phyloP scores from a whole-genome alignment of 192 early-diverging fungal genomes.

The Spizellomyces punctatus region DNA sequence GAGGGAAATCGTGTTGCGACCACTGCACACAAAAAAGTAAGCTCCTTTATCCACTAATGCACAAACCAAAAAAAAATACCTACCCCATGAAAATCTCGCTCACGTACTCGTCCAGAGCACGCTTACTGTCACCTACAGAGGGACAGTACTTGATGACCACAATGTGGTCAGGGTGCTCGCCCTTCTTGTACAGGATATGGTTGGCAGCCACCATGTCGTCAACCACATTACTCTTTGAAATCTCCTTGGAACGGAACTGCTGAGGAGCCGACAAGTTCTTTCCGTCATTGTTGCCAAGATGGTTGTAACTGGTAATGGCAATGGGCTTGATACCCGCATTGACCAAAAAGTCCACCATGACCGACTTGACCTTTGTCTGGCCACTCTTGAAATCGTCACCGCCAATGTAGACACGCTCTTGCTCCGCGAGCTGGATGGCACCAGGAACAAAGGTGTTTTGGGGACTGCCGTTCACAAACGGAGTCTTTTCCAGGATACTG shows the following conservation, averaged over 20 bases:
- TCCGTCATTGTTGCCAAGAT: slow-evolving; percentile 99
- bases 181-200: slow-evolving; percentile 83
- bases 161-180: slow-evolving; percentile 77
- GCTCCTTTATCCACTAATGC: too few species aligned
- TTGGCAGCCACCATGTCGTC: slow-evolving; percentile 99
- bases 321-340: slow-evolving; percentile 98
- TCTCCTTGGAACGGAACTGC: slow-evolving; percentile 99
- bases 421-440: slow-evolving; percentile 85
- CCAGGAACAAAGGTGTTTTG: slow-evolving; percentile 99
- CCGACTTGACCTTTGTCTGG: slow-evolving; percentile 99
- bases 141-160: slow-evolving; percentile 99
- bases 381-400: slow-evolving; percentile 99
- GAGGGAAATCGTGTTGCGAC: slow-evolving; percentile 93
- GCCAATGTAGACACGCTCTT: slow-evolving; percentile 87
- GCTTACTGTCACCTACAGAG: slow-evolving; percentile 95
- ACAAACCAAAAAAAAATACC: slow-evolving; percentile 9
- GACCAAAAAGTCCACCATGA: slow-evolving; percentile 97
- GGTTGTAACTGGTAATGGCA: slow-evolving; percentile 95
- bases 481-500: slow-evolving; percentile 90
- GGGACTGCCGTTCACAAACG: slow-evolving; percentile 98
- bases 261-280: slow-evolving; percentile 95
- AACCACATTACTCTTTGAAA: slow-evolving; percentile 97
- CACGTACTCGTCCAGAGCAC: slow-evolving; percentile 97
- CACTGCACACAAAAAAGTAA: slow-evolving; percentile 24
- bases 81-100: slow-evolving; percentile 97